Evolutionary conservation across 257 asterid genomes (phyloP).

Genomic region (Gardenia jasminoides): DNA sequence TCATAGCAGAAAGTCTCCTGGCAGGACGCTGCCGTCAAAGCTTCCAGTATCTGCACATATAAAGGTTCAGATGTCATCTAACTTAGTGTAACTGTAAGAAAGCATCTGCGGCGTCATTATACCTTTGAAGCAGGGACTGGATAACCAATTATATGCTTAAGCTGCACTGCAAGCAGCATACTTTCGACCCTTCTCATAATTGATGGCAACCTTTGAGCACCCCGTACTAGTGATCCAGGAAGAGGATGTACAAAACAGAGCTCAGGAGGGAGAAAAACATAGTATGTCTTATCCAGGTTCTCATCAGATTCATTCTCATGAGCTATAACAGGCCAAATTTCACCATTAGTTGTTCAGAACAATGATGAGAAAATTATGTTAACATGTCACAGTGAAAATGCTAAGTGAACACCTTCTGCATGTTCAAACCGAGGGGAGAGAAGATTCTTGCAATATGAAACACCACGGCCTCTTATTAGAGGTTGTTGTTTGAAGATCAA

Average conservation of each 20-base stretch:
- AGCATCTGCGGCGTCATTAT: conserved; percentile 7
- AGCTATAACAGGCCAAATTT: conserved; percentile 38
- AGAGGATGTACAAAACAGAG: conserved; percentile 96
- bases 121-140: conserved; percentile 88
- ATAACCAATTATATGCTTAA: conserved; percentile 67
- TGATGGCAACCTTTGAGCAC: conserved; percentile 98
- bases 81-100: neutral
- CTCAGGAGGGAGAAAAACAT: conserved; percentile 98
- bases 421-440: conserved; percentile 95
- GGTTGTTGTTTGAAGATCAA: conserved; percentile 82
- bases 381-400: conserved; percentile 13
- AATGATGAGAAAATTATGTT: conserved; percentile 21
- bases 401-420: conserved; percentile 59
- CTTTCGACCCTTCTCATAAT: conserved; percentile 97
- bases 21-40: conserved; percentile 98
- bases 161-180: conserved; percentile 96
- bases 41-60: conserved; percentile 78
- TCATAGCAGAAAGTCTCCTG: conserved; percentile 98
- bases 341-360: conserved; percentile 18
- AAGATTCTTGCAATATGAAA: conserved; percentile 98
- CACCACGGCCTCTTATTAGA: conserved; percentile 95
- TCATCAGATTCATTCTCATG: conserved; percentile 70
- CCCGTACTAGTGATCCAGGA: conserved; percentile 87
- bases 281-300: conserved; percentile 79
- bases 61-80: conserved; percentile 27